Conservation (phyloP, 2,329 filamentous ascomycete species). For the Paraphoma chrysanthemicola region DNA sequence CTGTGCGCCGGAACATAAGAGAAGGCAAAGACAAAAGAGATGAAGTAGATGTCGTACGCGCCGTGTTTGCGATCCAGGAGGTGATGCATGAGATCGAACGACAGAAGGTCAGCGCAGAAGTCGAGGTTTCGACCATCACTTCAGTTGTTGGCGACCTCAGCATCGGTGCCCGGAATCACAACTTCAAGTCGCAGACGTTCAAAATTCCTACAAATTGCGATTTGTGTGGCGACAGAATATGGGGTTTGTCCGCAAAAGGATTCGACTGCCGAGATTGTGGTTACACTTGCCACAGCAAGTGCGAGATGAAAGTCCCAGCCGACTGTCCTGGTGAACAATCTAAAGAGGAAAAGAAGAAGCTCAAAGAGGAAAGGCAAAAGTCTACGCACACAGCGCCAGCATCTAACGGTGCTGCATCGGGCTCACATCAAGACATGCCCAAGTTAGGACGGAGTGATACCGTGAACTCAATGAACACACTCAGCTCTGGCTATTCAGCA, state of each 20-base stretch:
- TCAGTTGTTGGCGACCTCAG: constrained; percentile 89
- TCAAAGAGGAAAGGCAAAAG: constrained; percentile 85
- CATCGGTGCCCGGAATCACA: constrained; percentile 90
- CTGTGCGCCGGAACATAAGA: constrained; percentile 75
- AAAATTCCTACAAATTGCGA: constrained; percentile 99
- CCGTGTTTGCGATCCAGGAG: constrained; percentile 86
- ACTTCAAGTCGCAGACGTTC: constrained; percentile 98
- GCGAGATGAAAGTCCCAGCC: constrained; percentile 97
- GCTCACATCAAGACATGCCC: constrained; percentile 68
- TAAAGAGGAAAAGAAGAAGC: constrained; percentile 94
- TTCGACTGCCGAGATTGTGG: constrained; percentile 96
- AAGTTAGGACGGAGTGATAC: constrained; percentile 81
- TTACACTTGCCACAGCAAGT: constrained; percentile 98
- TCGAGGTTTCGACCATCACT: constrained; percentile 94
- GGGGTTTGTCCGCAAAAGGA: constrained; percentile 95
- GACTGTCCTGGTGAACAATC: constrained; percentile 92
- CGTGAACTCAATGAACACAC: constrained; percentile 75
- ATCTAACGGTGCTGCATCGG: constrained; percentile 51
- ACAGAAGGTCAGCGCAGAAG: constrained; percentile 84
- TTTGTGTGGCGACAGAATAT: constrained; percentile 93
- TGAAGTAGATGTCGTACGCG: constrained; percentile 82
- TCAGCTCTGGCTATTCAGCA: constrained; percentile 86
- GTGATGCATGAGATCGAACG: constrained; percentile 83
- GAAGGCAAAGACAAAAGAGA: constrained; percentile 88
- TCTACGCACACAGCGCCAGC: constrained; percentile 67